Base-by-base conservation (phyloP, 352 stramenopile genomes). In the Ophiocytium majus region DNA sequence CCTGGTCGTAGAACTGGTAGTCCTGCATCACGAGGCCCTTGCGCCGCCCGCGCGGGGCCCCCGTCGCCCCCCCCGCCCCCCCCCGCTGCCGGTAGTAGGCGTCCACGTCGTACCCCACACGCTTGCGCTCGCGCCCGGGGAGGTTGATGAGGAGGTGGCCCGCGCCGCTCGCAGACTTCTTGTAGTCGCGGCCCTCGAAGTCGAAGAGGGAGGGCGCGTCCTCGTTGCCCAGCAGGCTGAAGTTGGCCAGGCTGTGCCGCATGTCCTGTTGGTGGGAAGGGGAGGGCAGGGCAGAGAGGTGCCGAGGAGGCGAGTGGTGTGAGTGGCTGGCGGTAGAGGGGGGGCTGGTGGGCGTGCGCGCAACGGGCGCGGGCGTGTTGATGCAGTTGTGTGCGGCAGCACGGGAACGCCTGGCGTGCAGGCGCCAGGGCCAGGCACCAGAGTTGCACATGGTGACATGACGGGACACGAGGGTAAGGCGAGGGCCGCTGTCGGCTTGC, bases 191-290 rank as follows among this genome's bases (percentile, higher is more conserved):
- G 36, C 93, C 93, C 81, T 90, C 91, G 83, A 95, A 94, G 23
- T 93, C 90, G 89, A 94, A 95, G 0, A 92, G 93, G 71, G 92
- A 92, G 1, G 64, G 17, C 34, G 17, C 82, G 10, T 85, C 93
- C 63, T 96, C 94, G n/a, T 98, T 94, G 1, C 91, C 94, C 10
- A 95, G 90, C 9, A 99, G 89, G 0, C 92, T 96, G 82, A 99
- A 99, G 85, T 97, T 98, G 1, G 95, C 95, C 50, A 98, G 90
- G 84, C 98, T 98, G 91, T 98, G 95, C 88, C 98, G 63, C 32
- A 82, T 86, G 50, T 88, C 37, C 81, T 71, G n/a, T 28, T 1
- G 57, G 35, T 5, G 34, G 36, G n/a, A 57, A 23, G 1, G 28
- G 33, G 64, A 31, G 31, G 10, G 35, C 23, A 75, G 23, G 34